Evolutionary conservation across 2,329 filamentous ascomycete genomes (phyloP).

Genomic region (Cytospora schulzeri): DNA sequence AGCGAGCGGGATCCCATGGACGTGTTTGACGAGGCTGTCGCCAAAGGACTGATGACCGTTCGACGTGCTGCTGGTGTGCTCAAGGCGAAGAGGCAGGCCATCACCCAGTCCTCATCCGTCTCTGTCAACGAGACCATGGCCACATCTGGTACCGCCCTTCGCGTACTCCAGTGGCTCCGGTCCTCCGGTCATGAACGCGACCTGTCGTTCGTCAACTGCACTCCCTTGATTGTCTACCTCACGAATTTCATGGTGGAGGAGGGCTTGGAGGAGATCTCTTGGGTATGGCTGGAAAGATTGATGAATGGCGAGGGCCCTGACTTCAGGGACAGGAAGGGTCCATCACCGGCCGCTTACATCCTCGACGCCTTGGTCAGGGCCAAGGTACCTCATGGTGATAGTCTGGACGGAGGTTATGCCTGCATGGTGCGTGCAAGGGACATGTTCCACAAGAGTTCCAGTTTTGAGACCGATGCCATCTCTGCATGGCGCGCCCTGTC

Average conservation of each 20-base stretch:
- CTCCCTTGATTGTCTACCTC: conserved; percentile 43
- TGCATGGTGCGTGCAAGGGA: conserved; percentile 50
- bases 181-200: conserved; percentile 50
- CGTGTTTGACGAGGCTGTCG: conserved; percentile 58
- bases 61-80: conserved; percentile 57
- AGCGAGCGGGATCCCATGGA: conserved; percentile 49
- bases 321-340: conserved; percentile 8
- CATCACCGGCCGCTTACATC: conserved; percentile 37
- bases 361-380: conserved; percentile 44
- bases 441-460: conserved; percentile 41
- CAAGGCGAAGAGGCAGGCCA: conserved; percentile 47
- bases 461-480: conserved; percentile 42
- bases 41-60: conserved; percentile 58
- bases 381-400: conserved; percentile 37
- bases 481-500: conserved; percentile 52
- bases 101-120: conserved; percentile 39
- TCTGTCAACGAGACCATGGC: conserved; percentile 41
- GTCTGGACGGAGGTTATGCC: conserved; percentile 53
- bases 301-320: conserved; percentile 33
- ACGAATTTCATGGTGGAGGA: conserved; percentile 56
- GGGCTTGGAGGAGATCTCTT: conserved; percentile 51
- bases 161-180: conserved; percentile 57
- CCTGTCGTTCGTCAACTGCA: conserved; percentile 48
- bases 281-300: conserved; percentile 54
- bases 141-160: conserved; percentile 48